Evolutionary conservation across 177 flowering plant genomes (phyloP), one percentile per base, ranked within the genome.

Genomic region (Vitis hybrid): DNA sequence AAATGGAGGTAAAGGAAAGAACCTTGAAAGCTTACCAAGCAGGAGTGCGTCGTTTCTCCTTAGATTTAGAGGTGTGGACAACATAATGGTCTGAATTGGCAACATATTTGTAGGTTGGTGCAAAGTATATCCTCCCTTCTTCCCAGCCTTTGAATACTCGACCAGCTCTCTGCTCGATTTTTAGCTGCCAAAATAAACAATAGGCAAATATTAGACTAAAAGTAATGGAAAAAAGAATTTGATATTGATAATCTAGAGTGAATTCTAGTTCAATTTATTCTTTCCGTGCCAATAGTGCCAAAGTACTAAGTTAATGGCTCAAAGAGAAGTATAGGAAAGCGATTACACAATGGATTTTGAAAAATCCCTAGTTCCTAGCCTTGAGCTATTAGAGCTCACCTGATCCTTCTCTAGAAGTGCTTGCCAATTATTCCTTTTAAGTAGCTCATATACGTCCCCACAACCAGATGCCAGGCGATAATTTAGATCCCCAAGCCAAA

Each of bases 401-500:
- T 93, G 95, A 73, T 93, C 98, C 70, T 82, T 87, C 81, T 86
- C 86, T 10, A 93, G 63, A 51, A 93, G 87, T 12, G 91, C 81
- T 72, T 86, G 77, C 98, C 98, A 93, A 18, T 93, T 92, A 22
- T 83, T 82, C 60, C 66, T 84, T 73, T 77, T 56, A 14, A 93
- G 57, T 15, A 88, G 80, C 69, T 88, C 87, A 20, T 78, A 67
- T 3, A 78, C 85, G 73, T 88, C 83, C 0, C 70, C 76, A 13
- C 55, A 49, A 11, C 76, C 61, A 2, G 85, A 79, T n/a, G 86
- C 78, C 1, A 93, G 86, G 2, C 98, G 87, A 71, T 93, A 93
- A 71, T 91, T 93, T 69, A 93, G 74, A 72, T 93, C 98, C 18
- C 98, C 98, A 2, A 93, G 90, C 97, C 97, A 93, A 59, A 93